These are phyloP conservation scores for Wickerhamiella siamensis DNA, from an alignment of 805 yeast species.

Conservation along the genomic window DNA sequence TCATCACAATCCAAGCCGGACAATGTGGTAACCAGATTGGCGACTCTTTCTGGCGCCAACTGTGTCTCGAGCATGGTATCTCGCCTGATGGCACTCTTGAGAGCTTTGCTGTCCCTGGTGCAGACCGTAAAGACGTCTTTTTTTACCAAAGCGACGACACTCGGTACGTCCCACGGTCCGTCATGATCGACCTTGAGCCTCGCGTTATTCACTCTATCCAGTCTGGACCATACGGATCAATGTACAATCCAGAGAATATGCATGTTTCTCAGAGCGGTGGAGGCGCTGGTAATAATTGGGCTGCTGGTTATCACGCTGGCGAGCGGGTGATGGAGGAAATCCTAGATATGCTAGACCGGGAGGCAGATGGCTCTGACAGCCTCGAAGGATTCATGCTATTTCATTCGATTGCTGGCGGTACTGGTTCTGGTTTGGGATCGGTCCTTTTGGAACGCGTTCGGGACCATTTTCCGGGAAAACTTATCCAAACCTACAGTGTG, in stretches of 20 bases:
- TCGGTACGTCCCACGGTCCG: slow-evolving; percentile 76
- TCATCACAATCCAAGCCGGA: slow-evolving; percentile 35
- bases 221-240: slow-evolving; percentile 34
- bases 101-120: slow-evolving; percentile 28
- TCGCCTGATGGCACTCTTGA: slow-evolving; percentile 43
- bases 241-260: slow-evolving; percentile 73
- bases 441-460: slow-evolving; percentile 58
- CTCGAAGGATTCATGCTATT: slow-evolving; percentile 80
- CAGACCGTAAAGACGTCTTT: slow-evolving; percentile 73
- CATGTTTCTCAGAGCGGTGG: slow-evolving; percentile 68
- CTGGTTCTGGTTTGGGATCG: slow-evolving; percentile 94
- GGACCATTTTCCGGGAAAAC: slow-evolving; percentile 71
- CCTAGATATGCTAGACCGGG: slow-evolving; percentile 72
- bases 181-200: slow-evolving; percentile 82
- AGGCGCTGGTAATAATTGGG: slow-evolving; percentile 97
- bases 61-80: slow-evolving; percentile 79
- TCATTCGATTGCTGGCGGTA: slow-evolving; percentile 97
- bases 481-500: slow-evolving; percentile 72
- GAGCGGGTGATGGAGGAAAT: slow-evolving; percentile 54
- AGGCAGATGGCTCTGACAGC: slow-evolving; percentile 78
- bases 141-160: slow-evolving; percentile 62
- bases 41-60: slow-evolving; percentile 78
- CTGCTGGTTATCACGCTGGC: slow-evolving; percentile 73
- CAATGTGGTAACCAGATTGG: slow-evolving; percentile 98
- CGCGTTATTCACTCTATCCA: slow-evolving; percentile 53